Evolutionary conservation across 2,329 filamentous ascomycete species (phyloP).

Genomic region (Acarospora socialis): DNA sequence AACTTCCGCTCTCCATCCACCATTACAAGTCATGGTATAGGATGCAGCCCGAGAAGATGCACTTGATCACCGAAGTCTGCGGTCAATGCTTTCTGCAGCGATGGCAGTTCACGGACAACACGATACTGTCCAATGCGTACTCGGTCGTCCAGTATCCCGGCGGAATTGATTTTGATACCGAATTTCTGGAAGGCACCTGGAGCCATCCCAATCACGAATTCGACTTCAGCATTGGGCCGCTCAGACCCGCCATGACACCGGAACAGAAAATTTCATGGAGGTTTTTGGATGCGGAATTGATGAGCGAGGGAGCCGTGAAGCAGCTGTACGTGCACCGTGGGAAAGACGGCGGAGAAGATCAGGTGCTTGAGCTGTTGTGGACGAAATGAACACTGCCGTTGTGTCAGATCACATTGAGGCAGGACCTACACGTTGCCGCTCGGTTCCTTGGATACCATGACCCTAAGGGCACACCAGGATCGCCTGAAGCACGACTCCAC

Average conservation of each 20-base stretch:
- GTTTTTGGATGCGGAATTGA: conserved; percentile 32
- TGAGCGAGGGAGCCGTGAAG: conserved; percentile 31
- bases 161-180: conserved; percentile 28
- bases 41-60: conserved; percentile 35
- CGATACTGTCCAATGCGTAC: conserved; percentile 46
- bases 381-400: conserved; percentile 5
- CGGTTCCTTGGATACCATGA: too few relatives aligned
- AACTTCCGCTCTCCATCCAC: conserved; percentile 42
- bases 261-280: conserved; percentile 39
- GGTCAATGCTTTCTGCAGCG: conserved; percentile 46
- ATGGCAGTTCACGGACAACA: conserved; percentile 32
- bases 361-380: conserved; percentile 29
- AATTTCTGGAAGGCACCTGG: conserved; percentile 42
- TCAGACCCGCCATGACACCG: conserved; percentile 29
- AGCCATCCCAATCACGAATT: conserved; percentile 30
- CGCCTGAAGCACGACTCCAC: too few relatives aligned
- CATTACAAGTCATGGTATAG: conserved; percentile 51
- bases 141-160: conserved; percentile 37
- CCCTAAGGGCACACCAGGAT: too few relatives aligned
- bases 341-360: conserved; percentile 22
- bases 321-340: conserved; percentile 42
- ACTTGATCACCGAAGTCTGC: conserved; percentile 36
- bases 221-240: conserved; percentile 40
- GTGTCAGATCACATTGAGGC: too few relatives aligned
- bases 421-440: too few relatives aligned